Base-by-base conservation (phyloP, 805 yeast species). In the Candida fluviatilis region DNA sequence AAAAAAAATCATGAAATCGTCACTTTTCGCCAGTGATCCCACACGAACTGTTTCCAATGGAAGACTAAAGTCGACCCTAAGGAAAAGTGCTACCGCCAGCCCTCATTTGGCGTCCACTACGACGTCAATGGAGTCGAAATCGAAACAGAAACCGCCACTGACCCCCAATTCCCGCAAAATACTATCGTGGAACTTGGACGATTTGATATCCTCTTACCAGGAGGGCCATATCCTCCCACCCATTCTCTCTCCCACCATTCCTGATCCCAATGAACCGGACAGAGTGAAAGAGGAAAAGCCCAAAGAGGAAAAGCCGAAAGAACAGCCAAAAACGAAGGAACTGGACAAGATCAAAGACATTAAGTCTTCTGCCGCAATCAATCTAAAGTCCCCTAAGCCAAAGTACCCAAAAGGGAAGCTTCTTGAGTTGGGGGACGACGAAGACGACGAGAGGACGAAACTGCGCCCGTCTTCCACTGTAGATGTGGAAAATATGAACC, bases 211-310 rank as follows among this genome's bases (percentile, higher is more conserved):
- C 24, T 50, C 61, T 18, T 68, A 65, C 46, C 52, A 56, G 11
- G 61, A 62, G 4, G 45, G 49, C 5, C 66, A 67, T 2, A 21
- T 36, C 2, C 53, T 68, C 31, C 73, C 73, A 4, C 61, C 66
- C 1, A 60, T 58, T 5, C 51, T 68, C 18, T 64, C 71, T 5
- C 73, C 73, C 1, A 59, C 66, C 1, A 43, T 68, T 4, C 73
- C 72, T 13, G 31, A 17, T 16, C 3, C 16, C 16, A 13, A 13
- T 13, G n/a, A 26, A 12, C 14, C 7, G 15, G 29, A 13, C 15
- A 12, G 6, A 6, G n/a, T 5, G 29, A 5, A 8, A 13, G n/a
- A 8, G 13, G 13, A 10, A 7, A 13, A 26, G 7, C 29, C 13
- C 29, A 6, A 7, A 11, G n/a, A n/a, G n/a, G n/a, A n/a, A n/a